These are phyloP conservation scores for Trichoderma lentiforme DNA, from an alignment of 2,329 filamentous ascomycete genomes.

Conservation along the genomic window DNA sequence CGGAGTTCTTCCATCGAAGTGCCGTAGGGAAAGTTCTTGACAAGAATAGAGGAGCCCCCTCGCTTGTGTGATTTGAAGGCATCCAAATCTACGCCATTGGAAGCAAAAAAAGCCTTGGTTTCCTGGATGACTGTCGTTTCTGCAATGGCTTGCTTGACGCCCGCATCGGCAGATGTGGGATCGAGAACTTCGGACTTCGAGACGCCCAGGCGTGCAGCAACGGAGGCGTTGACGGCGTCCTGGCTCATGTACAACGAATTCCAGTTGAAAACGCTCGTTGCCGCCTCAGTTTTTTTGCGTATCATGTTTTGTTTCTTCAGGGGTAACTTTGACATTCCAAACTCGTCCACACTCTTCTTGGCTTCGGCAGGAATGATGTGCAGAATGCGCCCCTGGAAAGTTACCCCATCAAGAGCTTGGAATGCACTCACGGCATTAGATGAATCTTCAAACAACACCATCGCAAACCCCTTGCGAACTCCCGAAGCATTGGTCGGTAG, in stretches of 20 bases:
- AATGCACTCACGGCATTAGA: constrained; percentile 76
- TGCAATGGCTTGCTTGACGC: constrained; percentile 92
- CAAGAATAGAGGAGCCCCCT: constrained; percentile 81
- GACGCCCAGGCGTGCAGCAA: constrained; percentile 81
- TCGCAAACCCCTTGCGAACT: constrained; percentile 83
- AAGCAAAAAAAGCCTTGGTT: constrained; percentile 84
- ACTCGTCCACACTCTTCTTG: constrained; percentile 85
- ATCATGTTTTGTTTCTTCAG: constrained; percentile 93
- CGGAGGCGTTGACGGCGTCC: constrained; percentile 88
- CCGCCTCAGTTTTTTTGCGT: constrained; percentile 76
- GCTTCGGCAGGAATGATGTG: constrained; percentile 83
- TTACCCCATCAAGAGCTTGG: constrained; percentile 72
- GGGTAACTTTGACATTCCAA: constrained; percentile 83
- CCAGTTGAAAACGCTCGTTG: constrained; percentile 85
- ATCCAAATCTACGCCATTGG: constrained; percentile 86
- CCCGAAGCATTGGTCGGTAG: constrained; percentile 72
- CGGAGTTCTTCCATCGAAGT: constrained; percentile 76
- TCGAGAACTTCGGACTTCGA: constrained; percentile 90
- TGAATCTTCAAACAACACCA: constrained; percentile 73
- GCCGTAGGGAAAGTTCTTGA: constrained; percentile 92
- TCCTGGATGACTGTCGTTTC: constrained; percentile 96
- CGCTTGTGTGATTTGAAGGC: constrained; percentile 83
- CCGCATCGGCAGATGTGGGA: constrained; percentile 91
- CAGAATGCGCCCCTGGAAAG: constrained; percentile 87
- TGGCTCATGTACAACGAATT: constrained; percentile 99